Percentiles rank a stretch among this genome's conserved stretches.
Conservation (phyloP, 1,139 yeast species). For the Sugiyamaella pinicola region DNA sequence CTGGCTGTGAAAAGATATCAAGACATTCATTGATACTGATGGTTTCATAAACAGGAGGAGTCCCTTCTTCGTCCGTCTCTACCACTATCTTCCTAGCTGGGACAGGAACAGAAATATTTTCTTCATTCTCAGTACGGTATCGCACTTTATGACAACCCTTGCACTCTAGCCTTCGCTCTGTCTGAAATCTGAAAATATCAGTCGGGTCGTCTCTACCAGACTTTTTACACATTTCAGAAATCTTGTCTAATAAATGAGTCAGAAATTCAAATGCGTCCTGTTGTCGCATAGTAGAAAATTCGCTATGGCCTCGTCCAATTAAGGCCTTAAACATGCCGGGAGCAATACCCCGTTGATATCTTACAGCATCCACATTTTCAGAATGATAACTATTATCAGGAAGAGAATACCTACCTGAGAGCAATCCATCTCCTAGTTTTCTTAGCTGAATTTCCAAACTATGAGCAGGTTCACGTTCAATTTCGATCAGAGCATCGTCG, state of each 20-base stretch:
- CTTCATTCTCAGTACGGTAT: constrained; percentile 60
- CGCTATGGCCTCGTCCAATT: constrained; percentile 76
- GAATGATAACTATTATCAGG: constrained; percentile 41
- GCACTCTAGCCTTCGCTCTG: constrained; percentile 69
- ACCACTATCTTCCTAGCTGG: constrained; percentile 41
- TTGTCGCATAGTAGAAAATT: constrained; percentile 83
- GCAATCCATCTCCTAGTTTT: constrained; percentile 78
- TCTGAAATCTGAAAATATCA: constrained; percentile 61
- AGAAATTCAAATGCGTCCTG: constrained; percentile 95
- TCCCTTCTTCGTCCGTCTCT: constrained; percentile 49
- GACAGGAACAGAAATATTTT: constrained; percentile 67
- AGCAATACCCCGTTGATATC: constrained; percentile 72
- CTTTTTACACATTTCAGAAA: constrained; percentile 50
- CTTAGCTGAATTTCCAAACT: constrained; percentile 71
- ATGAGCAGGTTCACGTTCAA: constrained; percentile 55
- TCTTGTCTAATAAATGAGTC: constrained; percentile 61
- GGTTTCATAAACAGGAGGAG: constrained; percentile 49
- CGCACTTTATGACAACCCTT: constrained; percentile 62
- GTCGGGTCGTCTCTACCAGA: constrained; percentile 47
- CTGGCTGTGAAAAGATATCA: constrained; percentile 51
- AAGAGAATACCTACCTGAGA: constrained; percentile 70
- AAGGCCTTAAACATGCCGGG: constrained; percentile 76
- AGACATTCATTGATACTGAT: constrained; percentile 59
- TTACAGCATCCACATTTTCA: constrained; percentile 42
- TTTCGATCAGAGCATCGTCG: constrained; percentile 13